These are phyloP conservation scores for Solanum sejunctum DNA, from an alignment of 257 asterid genomes.

Conservation along the genomic window DNA sequence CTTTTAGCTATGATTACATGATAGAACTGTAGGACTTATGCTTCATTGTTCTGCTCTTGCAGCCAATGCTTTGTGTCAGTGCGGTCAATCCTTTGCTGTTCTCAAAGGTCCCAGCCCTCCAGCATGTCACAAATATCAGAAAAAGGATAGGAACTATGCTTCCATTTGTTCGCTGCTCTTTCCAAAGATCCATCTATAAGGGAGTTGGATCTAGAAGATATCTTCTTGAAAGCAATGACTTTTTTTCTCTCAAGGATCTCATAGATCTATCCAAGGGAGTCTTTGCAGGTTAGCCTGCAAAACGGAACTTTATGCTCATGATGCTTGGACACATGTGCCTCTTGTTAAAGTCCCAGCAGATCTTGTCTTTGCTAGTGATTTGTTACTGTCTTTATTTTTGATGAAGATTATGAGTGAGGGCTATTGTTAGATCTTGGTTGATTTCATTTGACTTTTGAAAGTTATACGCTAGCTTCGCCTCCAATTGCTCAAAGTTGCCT, in stretches of 20 bases:
- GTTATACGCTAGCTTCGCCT: not conserved
- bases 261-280: slow-evolving; percentile 86
- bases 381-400: not conserved
- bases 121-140: slow-evolving; percentile 79
- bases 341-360: not conserved
- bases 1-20: not conserved
- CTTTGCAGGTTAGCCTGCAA: slow-evolving; percentile 62
- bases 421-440: not conserved
- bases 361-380: not conserved
- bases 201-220: slow-evolving; percentile 88
- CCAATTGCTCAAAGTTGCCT: not conserved
- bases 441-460: not conserved
- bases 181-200: slow-evolving; percentile 56
- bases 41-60: slow-evolving; percentile 24
- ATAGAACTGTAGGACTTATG: not conserved
- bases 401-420: not conserved
- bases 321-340: not conserved
- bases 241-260: slow-evolving; percentile 84
- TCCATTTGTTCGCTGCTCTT: slow-evolving; percentile 77
- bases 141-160: slow-evolving; percentile 59
- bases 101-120: slow-evolving; percentile 75
- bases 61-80: slow-evolving; percentile 99
- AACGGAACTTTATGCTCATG: not conserved
- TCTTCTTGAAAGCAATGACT: slow-evolving; percentile 85
- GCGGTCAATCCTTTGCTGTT: slow-evolving; percentile 84